These are phyloP conservation scores for Dioszegia crocea DNA, from an alignment of 768 basidiomycete species.

Conservation along the genomic window DNA sequence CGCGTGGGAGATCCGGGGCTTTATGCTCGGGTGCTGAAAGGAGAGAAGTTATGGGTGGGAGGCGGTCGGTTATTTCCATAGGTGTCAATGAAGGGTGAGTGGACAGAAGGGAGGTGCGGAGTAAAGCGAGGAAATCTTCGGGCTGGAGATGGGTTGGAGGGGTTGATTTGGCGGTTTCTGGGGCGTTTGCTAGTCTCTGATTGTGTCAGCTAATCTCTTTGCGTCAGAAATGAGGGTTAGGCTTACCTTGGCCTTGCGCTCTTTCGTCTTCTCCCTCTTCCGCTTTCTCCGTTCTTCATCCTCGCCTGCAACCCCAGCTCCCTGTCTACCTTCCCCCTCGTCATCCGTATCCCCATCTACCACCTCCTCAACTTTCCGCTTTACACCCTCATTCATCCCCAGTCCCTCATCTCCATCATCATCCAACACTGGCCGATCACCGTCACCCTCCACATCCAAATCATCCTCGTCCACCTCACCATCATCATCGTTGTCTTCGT, in stretches of 20 bases:
- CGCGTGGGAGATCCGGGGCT: constrained; percentile 2
- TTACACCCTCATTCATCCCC: constrained; percentile 12
- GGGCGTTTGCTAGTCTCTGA: constrained; percentile 2
- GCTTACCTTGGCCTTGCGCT: constrained; percentile 43
- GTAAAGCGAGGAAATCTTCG: constrained; percentile 19
- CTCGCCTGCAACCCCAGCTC: constrained; percentile 33
- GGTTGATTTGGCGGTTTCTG: background rate
- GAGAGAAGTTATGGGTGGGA: constrained; percentile 12
- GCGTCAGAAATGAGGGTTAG: background rate
- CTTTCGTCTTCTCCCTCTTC: constrained; percentile 47
- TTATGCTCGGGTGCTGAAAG: constrained; percentile 59
- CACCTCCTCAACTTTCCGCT: constrained; percentile 23
- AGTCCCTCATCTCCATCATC: background rate
- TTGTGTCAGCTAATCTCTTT: background rate
- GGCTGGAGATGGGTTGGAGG: constrained; percentile 24
- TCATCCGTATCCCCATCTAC: constrained; percentile 22
- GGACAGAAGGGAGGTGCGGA: constrained; percentile 51
- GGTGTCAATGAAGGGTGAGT: constrained; percentile 64
- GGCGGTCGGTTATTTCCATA: constrained; percentile 60
- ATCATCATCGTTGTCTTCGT: constrained; percentile 2
- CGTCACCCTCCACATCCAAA: constrained; percentile 13
- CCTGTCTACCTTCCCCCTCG: constrained; percentile 29
- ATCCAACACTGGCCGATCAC: constrained; percentile 7
- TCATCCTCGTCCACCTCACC: constrained; percentile 1
- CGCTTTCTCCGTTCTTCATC: constrained; percentile 39